Evolutionary conservation across 2,329 filamentous ascomycete genomes (phyloP).

Genomic region (Penicillium hesseltinei): DNA sequence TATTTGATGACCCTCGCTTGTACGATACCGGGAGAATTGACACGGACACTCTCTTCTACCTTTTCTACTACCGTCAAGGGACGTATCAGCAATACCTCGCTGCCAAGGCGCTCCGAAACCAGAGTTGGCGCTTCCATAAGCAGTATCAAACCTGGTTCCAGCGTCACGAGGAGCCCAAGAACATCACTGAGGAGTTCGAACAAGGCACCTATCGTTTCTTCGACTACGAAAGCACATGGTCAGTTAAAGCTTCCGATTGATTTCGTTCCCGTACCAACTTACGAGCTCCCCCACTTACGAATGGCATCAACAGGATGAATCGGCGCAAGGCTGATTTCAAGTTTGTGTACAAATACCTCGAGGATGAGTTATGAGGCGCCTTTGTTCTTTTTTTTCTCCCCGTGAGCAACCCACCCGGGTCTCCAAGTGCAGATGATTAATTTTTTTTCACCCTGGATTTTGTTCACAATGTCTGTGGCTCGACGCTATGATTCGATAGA

Average conservation of each 20-base stretch:
- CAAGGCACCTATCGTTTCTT: constrained; percentile 99
- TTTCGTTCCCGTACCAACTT: neutral
- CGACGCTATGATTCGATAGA: constrained; percentile 10
- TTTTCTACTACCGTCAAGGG: constrained; percentile 98
- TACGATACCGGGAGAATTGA: constrained; percentile 77
- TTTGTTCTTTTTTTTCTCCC: neutral
- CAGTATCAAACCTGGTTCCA: constrained; percentile 99
- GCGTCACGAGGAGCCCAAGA: constrained; percentile 96
- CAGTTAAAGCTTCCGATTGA: constrained; percentile 40
- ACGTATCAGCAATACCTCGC: constrained; percentile 94
- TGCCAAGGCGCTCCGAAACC: constrained; percentile 94
- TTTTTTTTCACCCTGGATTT: constrained; percentile 1
- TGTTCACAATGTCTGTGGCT: neutral
- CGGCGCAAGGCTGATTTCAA: constrained; percentile 96
- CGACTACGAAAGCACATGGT: constrained; percentile 99
- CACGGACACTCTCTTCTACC: constrained; percentile 94
- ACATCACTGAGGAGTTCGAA: constrained; percentile 97
- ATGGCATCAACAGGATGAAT: constrained; percentile 75
- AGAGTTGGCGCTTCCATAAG: constrained; percentile 99
- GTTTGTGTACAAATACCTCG: constrained; percentile 95
- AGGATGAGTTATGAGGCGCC: constrained; percentile 72
- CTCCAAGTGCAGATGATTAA: constrained; percentile 1
- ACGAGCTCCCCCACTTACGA: constrained; percentile 17
- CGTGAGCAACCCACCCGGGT: constrained; percentile 13
- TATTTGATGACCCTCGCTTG: constrained; percentile 86